Evolutionary conservation across 352 stramenopile genomes (phyloP), one percentile per base, ranked within the genome.

Genomic region (Blastocystis sp.): DNA sequence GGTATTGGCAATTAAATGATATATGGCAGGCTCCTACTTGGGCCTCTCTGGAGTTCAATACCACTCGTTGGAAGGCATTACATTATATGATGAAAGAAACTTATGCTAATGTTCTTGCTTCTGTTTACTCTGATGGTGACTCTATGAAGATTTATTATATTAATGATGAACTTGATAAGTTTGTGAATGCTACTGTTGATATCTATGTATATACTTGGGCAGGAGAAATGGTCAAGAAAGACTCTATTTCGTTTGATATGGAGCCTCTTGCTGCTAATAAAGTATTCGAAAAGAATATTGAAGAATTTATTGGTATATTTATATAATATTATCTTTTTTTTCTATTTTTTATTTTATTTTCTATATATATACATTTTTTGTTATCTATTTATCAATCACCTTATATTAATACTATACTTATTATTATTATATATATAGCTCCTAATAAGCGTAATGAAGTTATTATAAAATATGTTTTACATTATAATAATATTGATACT

Each of bases 1-100:
- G n/a, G n/a, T n/a, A 86, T 62, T 86, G 78, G 78, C 78, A 86
- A 52, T 66, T 86, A 11, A 83, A 84, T 65, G 78, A 86, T 43
- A 78, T 86, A 47, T 86, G 78, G 77, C 72, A 80, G 59, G 78
- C 77, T 5, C 81, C 76, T 33, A 83, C 75, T 59, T 86, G 78
- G 78, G 82, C 78, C 18, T 82, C 77, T 41, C 77, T 84, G 30
- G 78, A 86, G 64, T 56, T 25, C 23, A 35, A 35, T 11, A 56
- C 28, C 19, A 23, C 32, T 13, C 10, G 46, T 2, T 56, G 46
- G 46, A 32, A 35, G 5, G 44, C 44, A 35, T 35, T 56, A 23
- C 46, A 56, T 19, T 56, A 56, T 27, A 56, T 56, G 46, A 56
- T 56, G 46, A 56, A 25, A 19, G 32, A 56, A 16, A 35, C 46